phyloP scores from a whole-genome alignment of 2,329 filamentous ascomycete species.

The Diplodia mutila region DNA sequence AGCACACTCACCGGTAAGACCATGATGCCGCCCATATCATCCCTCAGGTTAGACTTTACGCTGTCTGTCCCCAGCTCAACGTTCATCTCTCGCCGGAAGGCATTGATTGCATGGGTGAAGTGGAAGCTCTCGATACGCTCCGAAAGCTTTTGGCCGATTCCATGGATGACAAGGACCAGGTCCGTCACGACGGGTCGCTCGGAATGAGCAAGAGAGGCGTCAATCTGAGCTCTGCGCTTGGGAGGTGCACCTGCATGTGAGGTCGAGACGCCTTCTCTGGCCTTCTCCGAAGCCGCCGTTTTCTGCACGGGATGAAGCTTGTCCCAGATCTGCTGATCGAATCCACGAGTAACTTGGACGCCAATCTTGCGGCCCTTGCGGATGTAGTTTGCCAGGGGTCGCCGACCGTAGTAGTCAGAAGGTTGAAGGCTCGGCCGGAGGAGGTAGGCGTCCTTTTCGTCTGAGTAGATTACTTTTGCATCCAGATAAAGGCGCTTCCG shows the following conservation, averaged over 20 bases:
- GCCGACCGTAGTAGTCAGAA: constrained; percentile 80
- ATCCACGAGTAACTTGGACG: constrained; percentile 85
- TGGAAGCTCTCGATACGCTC: constrained; percentile 95
- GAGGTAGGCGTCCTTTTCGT: constrained; percentile 76
- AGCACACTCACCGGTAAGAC: constrained; percentile 66
- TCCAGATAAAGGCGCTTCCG: constrained; percentile 66
- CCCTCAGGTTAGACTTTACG: constrained; percentile 75
- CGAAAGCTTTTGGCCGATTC: constrained; percentile 94
- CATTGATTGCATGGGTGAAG: constrained; percentile 94
- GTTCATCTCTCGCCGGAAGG: constrained; percentile 83
- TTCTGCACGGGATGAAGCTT: constrained; percentile 64
- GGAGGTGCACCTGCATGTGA: constrained; percentile 50
- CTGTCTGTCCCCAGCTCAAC: constrained; percentile 75
- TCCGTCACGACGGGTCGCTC: constrained; percentile 78
- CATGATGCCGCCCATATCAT: constrained; percentile 88
- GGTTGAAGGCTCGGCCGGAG: constrained; percentile 84
- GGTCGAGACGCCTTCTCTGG: constrained; percentile 50
- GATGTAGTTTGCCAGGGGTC: constrained; percentile 78
- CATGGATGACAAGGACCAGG: constrained; percentile 87
- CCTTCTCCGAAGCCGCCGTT: constrained; percentile 45
- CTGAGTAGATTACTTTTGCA: constrained; percentile 85
- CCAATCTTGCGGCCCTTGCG: constrained; percentile 82
- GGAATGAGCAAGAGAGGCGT: constrained; percentile 66
- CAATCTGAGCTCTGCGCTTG: constrained; percentile 43
- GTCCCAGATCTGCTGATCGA: constrained; percentile 77